Evolutionary conservation across 495 filamentous ascomycete genomes (phyloP), one percentile per base, ranked within the genome.

Genomic region (Aspergillus cavernicola): DNA sequence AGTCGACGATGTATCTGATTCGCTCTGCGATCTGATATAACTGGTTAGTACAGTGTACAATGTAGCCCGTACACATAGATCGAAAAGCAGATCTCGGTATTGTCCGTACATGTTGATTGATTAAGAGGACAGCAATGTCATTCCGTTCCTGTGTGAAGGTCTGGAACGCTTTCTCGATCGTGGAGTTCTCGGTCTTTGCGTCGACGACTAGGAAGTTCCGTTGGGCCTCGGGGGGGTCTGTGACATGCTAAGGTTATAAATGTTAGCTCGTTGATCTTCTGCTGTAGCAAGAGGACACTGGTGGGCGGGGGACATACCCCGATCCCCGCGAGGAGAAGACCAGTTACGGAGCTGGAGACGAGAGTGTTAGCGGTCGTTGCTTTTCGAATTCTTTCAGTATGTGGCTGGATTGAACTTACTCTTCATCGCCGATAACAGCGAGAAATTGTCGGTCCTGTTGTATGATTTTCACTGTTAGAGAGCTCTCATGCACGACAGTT

Each of bases 191-290:
- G 28, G 92, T 97, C 78, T 97, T 97, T 63, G 71, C 70, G 68
- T 97, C 92, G 41, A 99, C 93, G 37, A 97, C 89, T 5, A 99
- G 83, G 76, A 96, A 99, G 78, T 97, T 99, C 71, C 95, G 92
- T 59, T 95, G 88, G 45, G 87, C 80, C 68, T 95, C 89, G 12
- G 92, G 90, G 10, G 87, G 76, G 52, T 80, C 74, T 37, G 86
- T 90, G 49, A 91, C 86, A 66, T 92, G 88, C 86, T 88, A n/a
- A n/a, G n/a, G n/a, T 33, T 38, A 20, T 20, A 8, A 44, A 11
- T 3, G 40, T 54, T 18, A 57, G 50, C 20, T 50, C 26, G 16
- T 33, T 26, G 32, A 15, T 41, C 3, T 41, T 9, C n/a, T 18
- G 6, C n/a, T n/a, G n/a, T n/a, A n/a, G n/a, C n/a, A n/a, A n/a